Evolutionary conservation across 257 asterid genomes (phyloP).

Genomic region (Echium plantagineum): DNA sequence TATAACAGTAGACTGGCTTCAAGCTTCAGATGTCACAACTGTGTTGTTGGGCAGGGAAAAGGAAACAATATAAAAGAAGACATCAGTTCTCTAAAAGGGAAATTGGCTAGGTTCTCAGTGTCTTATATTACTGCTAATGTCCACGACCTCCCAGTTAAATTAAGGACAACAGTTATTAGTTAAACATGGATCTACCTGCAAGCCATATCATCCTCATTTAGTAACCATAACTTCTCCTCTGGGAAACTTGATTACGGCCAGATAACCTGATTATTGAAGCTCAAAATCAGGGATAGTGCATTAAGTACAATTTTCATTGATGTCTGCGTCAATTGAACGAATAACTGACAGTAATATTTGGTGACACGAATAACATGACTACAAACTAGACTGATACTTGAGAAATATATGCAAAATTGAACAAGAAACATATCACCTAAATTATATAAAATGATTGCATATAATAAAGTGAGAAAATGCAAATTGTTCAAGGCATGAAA

Average conservation of each 20-base stretch:
- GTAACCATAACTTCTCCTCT: conserved; percentile 91
- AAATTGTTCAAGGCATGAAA: too few relatives aligned
- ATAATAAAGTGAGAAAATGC: too few relatives aligned
- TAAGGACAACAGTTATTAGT: conserved; percentile 5
- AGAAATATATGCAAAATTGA: too few relatives aligned
- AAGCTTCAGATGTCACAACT: conserved; percentile 92
- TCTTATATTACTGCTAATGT: not conserved
- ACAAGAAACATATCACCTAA: too few relatives aligned
- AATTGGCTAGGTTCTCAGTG: not conserved
- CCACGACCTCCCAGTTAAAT: not conserved
- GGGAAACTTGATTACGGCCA: conserved; percentile 74
- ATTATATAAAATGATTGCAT: too few relatives aligned
- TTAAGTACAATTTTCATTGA: not conserved
- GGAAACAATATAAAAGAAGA: conserved; percentile 66
- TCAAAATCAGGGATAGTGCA: conserved; percentile 22
- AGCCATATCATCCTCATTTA: conserved; percentile 27
- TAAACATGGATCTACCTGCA: conserved; percentile 59
- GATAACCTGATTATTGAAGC: conserved; percentile 65
- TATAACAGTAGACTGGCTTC: conserved; percentile 72
- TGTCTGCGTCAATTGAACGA: too few relatives aligned
- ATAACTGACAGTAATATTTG: too few relatives aligned
- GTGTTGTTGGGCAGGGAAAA: conserved; percentile 66
- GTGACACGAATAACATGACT: too few relatives aligned
- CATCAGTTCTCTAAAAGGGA: conserved; percentile 34
- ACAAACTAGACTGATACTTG: too few relatives aligned